These are phyloP conservation scores for Paracorniculantispora psalliotae DNA, from an alignment of 2,329 filamentous ascomycete genomes.

Conservation along the genomic window DNA sequence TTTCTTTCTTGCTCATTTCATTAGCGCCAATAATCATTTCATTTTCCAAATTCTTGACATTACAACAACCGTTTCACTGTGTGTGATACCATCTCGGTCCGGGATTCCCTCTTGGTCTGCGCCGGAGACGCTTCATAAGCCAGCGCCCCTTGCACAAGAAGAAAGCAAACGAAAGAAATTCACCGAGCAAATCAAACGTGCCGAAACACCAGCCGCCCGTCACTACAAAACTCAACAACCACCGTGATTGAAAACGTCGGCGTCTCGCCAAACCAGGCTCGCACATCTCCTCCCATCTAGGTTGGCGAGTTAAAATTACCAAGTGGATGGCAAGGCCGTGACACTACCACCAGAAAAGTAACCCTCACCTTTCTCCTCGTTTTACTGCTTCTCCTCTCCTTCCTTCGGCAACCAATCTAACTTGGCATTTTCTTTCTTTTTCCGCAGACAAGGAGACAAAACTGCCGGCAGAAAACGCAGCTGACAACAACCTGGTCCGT, in stretches of 20 bases:
- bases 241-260: too few species aligned
- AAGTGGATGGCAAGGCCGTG: neutral
- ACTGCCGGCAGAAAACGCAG: neutral
- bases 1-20: neutral
- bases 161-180: too few species aligned
- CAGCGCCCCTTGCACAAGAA: too few species aligned
- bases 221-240: too few species aligned
- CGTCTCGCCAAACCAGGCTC: neutral
- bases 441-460: neutral
- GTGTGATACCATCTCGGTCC: neutral
- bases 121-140: neutral
- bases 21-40: neutral
- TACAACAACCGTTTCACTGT: neutral
- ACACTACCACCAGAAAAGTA: neutral
- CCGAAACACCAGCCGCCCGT: neutral
- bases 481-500: conserved; percentile 1
- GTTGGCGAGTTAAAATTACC: neutral
- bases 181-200: neutral
- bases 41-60: too few species aligned
- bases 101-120: neutral
- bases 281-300: neutral
- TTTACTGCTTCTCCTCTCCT: neutral
- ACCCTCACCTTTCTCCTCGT: conserved; percentile 11
- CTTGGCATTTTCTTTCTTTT: neutral
- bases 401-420: conserved; percentile 7